Base-by-base conservation (phyloP, 805 yeast genomes). In the Candida silvicultrix region DNA sequence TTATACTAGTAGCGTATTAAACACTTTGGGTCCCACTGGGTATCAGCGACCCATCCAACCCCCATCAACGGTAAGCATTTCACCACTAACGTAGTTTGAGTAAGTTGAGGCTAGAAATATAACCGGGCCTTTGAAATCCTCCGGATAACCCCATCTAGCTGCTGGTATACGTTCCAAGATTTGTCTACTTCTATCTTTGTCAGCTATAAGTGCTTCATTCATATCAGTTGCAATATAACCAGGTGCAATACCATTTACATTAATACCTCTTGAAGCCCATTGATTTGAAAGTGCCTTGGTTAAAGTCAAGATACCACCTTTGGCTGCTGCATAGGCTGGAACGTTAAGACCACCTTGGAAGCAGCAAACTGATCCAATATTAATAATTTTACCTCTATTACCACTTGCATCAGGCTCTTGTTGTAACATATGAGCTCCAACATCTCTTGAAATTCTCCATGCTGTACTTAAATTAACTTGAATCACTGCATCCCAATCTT, bases 231-330 rank as follows among this genome's bases (percentile, higher is more conserved):
- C 55, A 50, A 71, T 63, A 46, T 68, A 71, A 11, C 77, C 77
- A 4, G 78, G 77, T 22, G 71, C 75, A 44, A 73, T 62, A 25
- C 68, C 66, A 49, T 73, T 73, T 47, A 71, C 73, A 49, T 63
- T 63, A 49, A 72, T 66, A 1, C 74, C 73, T 40, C 59, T 53
- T 12, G 54, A 35, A 4, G 71, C 58, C 74, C 74, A 70, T 48
- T 73, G 75, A 43, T 67, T 66, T 12, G 36, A 32, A 4, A 32
- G 10, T 12, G 19, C 18, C 10, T 15, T 32, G 36, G 18, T 32
- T 10, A 32, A 32, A 12, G 36, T 15, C 7, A 12, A 16, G 19
- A 15, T 12, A 32, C 36, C 36, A 4, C 36, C 36, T 32, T 32
- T 32, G 4, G 36, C 18, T 5, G 19, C 36, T n/a, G 36, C 36